These are phyloP conservation scores for Rhynchosporium secalis DNA, from an alignment of 2,329 filamentous ascomycete species.

Conservation along the genomic window DNA sequence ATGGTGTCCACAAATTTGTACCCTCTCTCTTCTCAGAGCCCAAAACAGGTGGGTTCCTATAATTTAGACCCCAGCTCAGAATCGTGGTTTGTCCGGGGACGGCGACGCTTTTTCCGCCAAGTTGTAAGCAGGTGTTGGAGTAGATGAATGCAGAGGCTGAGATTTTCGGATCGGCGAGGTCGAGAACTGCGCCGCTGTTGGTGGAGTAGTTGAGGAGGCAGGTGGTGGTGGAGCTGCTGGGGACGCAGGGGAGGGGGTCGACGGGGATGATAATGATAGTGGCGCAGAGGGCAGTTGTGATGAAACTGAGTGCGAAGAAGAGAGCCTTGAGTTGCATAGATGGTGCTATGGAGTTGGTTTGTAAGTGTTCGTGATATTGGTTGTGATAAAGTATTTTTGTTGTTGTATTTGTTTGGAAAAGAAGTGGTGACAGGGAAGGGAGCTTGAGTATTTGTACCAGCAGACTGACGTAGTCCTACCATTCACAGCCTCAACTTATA, in stretches of 20 bases:
- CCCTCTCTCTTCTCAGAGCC: constrained; percentile 1
- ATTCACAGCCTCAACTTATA: not conserved
- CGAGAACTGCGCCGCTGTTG: constrained; percentile 5
- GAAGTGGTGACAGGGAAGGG: not conserved
- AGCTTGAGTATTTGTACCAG: not conserved
- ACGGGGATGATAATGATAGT: not conserved
- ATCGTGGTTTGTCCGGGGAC: constrained; percentile 3
- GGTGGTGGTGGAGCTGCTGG: not conserved
- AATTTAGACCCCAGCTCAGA: constrained; percentile 10
- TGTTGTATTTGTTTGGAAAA: not conserved
- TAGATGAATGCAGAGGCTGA: constrained; percentile 7
- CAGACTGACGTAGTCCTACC: not conserved
- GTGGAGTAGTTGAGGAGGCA: constrained; percentile 14
- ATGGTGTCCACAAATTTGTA: not conserved
- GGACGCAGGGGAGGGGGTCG: constrained; percentile 1
- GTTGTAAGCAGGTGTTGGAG: constrained; percentile 1
- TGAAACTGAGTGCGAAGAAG: not conserved
- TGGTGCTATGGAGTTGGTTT: not conserved
- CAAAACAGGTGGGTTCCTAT: constrained; percentile 1
- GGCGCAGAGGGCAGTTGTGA: not conserved
- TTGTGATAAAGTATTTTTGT: not conserved
- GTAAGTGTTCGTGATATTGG: not conserved
- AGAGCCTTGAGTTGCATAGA: constrained; percentile 5
- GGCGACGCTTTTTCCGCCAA: constrained; percentile 3
- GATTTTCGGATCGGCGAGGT: not conserved